Conservation (phyloP, 2,329 filamentous ascomycete species). For the Myriangium duriaei region DNA sequence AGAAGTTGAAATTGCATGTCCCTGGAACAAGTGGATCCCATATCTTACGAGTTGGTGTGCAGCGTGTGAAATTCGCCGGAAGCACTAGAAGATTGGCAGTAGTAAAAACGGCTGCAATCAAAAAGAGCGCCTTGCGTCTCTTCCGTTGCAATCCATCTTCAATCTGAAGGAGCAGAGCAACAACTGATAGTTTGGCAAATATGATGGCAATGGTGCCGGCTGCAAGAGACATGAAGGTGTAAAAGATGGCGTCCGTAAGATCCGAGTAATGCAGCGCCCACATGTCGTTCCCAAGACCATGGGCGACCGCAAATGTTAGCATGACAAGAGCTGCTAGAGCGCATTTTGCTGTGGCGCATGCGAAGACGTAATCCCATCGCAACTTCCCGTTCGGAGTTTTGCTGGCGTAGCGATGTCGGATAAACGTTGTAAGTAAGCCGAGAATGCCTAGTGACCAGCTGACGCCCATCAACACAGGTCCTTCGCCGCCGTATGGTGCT, state of each 20-base stretch:
- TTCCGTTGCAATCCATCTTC: constrained; percentile 4
- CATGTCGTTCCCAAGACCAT: constrained; percentile 6
- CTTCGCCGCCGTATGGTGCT: no score
- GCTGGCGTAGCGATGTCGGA: constrained; percentile 7
- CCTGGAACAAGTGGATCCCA: no score
- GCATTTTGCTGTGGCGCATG: constrained; percentile 1
- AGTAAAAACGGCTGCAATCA: constrained; percentile 10
- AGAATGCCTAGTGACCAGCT: no score
- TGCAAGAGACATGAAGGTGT: constrained; percentile 4
- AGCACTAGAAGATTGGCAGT: no score
- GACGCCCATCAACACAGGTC: no score
- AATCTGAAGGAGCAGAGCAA: constrained; percentile 1
- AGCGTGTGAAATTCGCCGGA: no score
- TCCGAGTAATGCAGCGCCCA: constrained; percentile 2
- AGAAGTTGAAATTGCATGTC: no score
- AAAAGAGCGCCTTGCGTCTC: constrained; percentile 7
- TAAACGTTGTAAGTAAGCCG: no score
- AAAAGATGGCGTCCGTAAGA: constrained; percentile 1
- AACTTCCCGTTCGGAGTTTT: constrained; percentile 1
- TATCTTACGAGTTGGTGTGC: no score
- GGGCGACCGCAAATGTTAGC: not conserved
- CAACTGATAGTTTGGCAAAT: constrained; percentile 6
- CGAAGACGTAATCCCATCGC: constrained; percentile 7
- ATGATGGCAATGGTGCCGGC: constrained; percentile 3
- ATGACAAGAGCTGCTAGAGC: constrained; percentile 1